Conservation (phyloP, 2,329 filamentous ascomycete genomes). For the Hypoxylon sp. region DNA sequence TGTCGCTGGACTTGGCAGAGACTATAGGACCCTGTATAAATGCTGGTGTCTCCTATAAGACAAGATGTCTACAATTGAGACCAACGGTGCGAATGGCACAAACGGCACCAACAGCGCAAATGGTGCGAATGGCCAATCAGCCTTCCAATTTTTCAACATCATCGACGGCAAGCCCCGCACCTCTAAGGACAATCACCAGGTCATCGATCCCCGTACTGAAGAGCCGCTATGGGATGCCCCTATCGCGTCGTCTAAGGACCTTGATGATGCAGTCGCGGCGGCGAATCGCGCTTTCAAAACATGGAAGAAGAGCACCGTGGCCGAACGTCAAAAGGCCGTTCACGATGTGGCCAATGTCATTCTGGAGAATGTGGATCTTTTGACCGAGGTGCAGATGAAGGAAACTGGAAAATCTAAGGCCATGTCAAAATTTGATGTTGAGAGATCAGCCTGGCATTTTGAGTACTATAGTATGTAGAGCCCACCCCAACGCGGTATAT, state of each 20-base stretch:
- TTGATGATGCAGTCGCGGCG: slow-evolving; percentile 61
- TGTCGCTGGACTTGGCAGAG: slow-evolving; percentile 26
- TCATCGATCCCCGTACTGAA: slow-evolving; percentile 63
- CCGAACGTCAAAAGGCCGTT: slow-evolving; percentile 60
- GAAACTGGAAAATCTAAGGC: slow-evolving; percentile 67
- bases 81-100: slow-evolving; percentile 36
- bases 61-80: slow-evolving; percentile 37
- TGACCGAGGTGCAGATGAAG: slow-evolving; percentile 61
- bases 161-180: slow-evolving; percentile 60
- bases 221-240: slow-evolving; percentile 63
- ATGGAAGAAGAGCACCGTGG: slow-evolving; percentile 62
- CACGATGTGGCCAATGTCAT: slow-evolving; percentile 59
- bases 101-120: too few species aligned
- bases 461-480: slow-evolving; percentile 56
- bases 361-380: slow-evolving; percentile 58
- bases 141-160: slow-evolving; percentile 60
- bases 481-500: background rate
- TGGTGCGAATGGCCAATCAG: slow-evolving; percentile 38
- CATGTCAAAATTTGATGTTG: slow-evolving; percentile 58
- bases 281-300: slow-evolving; percentile 62
- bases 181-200: slow-evolving; percentile 55
- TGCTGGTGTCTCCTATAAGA: slow-evolving; percentile 11
- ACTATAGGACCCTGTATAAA: slow-evolving; percentile 20
- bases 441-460: slow-evolving; percentile 56
- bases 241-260: slow-evolving; percentile 59